Evolutionary conservation across 495 filamentous ascomycete genomes (phyloP).

Genomic region (Peziza echinospora): DNA sequence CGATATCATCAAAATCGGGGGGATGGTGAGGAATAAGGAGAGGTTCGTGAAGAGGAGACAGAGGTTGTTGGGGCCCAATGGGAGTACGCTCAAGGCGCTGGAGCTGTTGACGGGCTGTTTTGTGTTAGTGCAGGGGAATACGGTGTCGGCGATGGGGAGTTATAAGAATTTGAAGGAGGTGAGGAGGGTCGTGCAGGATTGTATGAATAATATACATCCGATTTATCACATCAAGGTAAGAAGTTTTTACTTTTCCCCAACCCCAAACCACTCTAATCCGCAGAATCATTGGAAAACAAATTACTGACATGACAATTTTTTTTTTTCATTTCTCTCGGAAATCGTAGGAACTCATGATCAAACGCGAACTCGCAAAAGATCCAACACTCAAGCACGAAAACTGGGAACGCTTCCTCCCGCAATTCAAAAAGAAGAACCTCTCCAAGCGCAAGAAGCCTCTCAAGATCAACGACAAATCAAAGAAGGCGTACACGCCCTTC

Average conservation of each 20-base stretch:
- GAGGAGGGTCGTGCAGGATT: constrained; percentile 74
- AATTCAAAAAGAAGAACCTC: constrained; percentile 91
- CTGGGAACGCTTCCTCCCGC: constrained; percentile 90
- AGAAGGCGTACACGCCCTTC: constrained; percentile 74
- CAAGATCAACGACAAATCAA: constrained; percentile 79
- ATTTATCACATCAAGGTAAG: constrained; percentile 62
- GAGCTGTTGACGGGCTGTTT: constrained; percentile 89
- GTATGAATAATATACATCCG: constrained; percentile 70
- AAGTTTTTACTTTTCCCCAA: neutral
- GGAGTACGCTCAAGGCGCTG: constrained; percentile 74
- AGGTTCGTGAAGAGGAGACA: constrained; percentile 93
- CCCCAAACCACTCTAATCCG: constrained; percentile 1
- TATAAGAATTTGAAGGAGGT: constrained; percentile 90
- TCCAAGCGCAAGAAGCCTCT: constrained; percentile 61
- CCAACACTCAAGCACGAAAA: constrained; percentile 66
- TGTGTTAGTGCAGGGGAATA: constrained; percentile 93
- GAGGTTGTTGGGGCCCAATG: constrained; percentile 66
- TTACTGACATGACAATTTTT: neutral
- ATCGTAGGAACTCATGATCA: constrained; percentile 93
- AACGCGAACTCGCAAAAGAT: constrained; percentile 90
- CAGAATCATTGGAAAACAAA: neutral
- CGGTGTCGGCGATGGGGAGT: constrained; percentile 71
- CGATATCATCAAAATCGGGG: constrained; percentile 85
- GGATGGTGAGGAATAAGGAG: constrained; percentile 80
- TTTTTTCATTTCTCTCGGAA: too few relatives aligned